Percentiles rank a stretch among this genome's conserved stretches.
Conservation (phyloP, 495 filamentous ascomycete species). For the Neurospora sp. region DNA sequence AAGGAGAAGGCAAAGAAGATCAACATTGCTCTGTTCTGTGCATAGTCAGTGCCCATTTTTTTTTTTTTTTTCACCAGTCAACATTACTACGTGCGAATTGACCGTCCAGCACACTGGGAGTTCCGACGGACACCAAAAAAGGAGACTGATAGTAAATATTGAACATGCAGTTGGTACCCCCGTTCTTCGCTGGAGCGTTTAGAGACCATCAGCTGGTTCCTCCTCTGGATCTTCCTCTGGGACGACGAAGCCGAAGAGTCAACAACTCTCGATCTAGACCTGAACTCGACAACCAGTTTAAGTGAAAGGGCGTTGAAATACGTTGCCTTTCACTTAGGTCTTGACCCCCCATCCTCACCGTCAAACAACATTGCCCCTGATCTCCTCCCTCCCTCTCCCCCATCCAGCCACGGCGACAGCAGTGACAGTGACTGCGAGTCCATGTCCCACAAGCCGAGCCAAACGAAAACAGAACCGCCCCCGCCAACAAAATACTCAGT, state of each 20-base stretch:
- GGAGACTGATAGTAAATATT: too few species aligned
- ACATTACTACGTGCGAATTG: too few species aligned
- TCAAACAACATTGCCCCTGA: too few species aligned
- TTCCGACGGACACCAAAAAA: too few species aligned
- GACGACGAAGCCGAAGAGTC: conserved; percentile 18
- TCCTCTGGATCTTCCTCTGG: conserved; percentile 28
- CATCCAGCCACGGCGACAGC: background rate
- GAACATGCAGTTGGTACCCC: too few species aligned
- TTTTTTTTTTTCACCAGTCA: too few species aligned
- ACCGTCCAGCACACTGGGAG: too few species aligned
- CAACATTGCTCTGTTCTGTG: conserved; percentile 7
- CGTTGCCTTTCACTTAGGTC: conserved; percentile 7
- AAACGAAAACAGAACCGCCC: background rate
- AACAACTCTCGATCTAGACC: background rate
- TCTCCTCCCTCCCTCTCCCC: background rate
- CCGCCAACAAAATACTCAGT: conserved; percentile 13
- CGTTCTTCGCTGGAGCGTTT: too few species aligned
- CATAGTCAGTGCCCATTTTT: too few species aligned
- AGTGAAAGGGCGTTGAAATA: conserved; percentile 7
- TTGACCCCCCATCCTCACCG: background rate
- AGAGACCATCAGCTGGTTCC: conserved; percentile 16
- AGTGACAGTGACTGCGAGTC: too few species aligned
- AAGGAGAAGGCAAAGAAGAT: conserved; percentile 2
- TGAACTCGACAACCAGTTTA: conserved; percentile 1
- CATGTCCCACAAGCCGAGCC: too few species aligned